Conservation (phyloP, 208 protist species). For the Trypanosoma platydactyli region DNA sequence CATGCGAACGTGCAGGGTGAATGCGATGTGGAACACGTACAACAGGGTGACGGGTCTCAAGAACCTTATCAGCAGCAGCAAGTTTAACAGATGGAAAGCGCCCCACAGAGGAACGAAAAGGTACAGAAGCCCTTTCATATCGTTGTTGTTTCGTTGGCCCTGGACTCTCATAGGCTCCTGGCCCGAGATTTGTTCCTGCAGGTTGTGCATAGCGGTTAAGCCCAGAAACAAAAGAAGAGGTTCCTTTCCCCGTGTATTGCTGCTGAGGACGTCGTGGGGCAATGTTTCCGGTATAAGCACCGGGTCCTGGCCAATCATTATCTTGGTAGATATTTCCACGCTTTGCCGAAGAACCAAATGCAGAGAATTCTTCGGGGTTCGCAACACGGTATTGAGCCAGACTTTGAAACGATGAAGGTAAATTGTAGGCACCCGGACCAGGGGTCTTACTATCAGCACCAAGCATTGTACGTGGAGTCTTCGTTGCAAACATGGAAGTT, state of each 20-base stretch:
- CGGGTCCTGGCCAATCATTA: constrained; percentile 58
- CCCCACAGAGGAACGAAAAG: constrained; percentile 63
- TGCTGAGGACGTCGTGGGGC: constrained; percentile 55
- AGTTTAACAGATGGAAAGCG: constrained; percentile 47
- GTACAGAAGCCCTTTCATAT: constrained; percentile 30
- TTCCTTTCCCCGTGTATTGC: constrained; percentile 22
- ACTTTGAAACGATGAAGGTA: constrained; percentile 33
- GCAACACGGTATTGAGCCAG: constrained; percentile 18
- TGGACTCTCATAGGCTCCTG: constrained; percentile 55
- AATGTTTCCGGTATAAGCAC: constrained; percentile 73
- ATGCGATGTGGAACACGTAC: constrained; percentile 26
- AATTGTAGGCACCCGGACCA: constrained; percentile 76
- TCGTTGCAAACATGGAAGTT: constrained; percentile 81
- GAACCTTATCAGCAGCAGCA: constrained; percentile 3
- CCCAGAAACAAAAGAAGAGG: constrained; percentile 58
- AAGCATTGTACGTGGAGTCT: constrained; percentile 39
- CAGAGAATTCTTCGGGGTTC: constrained; percentile 46
- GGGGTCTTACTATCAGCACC: constrained; percentile 35
- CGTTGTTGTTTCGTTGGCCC: constrained; percentile 27
- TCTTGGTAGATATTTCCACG: constrained; percentile 35
- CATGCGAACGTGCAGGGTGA: constrained; percentile 19
- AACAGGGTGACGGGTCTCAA: constrained; percentile 24
- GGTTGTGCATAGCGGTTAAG: constrained; percentile 41
- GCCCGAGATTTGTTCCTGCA: constrained; percentile 41
- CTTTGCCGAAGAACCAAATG: constrained; percentile 60